Percentiles rank a stretch among this genome's conserved stretches.
Conservation (phyloP, 2,329 filamentous ascomycete genomes). For the Calonectria leucothoes region DNA sequence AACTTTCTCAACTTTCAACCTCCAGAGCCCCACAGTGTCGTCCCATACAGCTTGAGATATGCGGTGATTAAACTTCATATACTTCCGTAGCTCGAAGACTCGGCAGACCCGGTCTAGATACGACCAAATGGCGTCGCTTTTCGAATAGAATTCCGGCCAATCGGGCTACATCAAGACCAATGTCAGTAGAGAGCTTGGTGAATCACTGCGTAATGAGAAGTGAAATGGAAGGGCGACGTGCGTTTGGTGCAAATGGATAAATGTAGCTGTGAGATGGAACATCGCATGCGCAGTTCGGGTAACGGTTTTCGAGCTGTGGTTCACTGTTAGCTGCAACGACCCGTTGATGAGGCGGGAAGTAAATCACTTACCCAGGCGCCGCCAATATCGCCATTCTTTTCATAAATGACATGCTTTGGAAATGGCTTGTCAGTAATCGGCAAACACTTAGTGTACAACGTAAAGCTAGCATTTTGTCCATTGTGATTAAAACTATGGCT, state of each 20-base stretch:
- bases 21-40: neutral
- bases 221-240: neutral
- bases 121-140: neutral
- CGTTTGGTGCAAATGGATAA: neutral
- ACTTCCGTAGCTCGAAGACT: neutral
- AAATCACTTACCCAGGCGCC: neutral
- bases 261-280: neutral
- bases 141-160: slow-evolving; percentile 2
- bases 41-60: neutral
- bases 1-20: neutral
- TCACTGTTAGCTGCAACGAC: no score
- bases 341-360: no score
- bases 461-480: neutral
- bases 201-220: neutral
- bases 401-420: neutral
- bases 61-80: neutral
- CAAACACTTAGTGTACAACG: neutral
- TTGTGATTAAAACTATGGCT: neutral
- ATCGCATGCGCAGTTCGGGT: neutral
- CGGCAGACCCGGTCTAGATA: neutral
- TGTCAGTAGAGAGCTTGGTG: neutral
- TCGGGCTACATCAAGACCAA: neutral
- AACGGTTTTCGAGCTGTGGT: neutral
- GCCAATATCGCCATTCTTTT: neutral
- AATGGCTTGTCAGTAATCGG: neutral